Evolutionary conservation across 2,329 filamentous ascomycete species (phyloP).

Genomic region (Sporothrix dimorphospora): DNA sequence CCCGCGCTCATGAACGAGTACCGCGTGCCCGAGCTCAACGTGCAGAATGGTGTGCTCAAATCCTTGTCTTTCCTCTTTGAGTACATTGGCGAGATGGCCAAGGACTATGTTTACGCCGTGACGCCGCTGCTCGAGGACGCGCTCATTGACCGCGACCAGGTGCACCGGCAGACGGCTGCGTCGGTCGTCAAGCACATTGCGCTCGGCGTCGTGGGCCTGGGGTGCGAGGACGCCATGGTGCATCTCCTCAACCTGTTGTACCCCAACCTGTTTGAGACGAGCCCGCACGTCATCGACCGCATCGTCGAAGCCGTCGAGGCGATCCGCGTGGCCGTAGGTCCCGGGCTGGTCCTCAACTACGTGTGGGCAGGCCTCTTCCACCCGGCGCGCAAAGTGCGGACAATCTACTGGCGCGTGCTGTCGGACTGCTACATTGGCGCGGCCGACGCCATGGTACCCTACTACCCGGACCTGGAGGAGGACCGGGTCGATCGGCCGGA

Average conservation of each 20-base stretch:
- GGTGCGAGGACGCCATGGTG: constrained; percentile 97
- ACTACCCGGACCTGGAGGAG: constrained; percentile 86
- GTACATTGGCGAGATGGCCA: constrained; percentile 99
- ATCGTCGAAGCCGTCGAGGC: constrained; percentile 98
- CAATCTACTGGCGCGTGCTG: constrained; percentile 94
- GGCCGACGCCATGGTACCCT: constrained; percentile 93
- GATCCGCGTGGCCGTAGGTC: constrained; percentile 89
- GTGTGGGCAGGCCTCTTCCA: constrained; percentile 98
- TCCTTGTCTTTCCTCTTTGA: constrained; percentile 96
- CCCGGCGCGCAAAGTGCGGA: constrained; percentile 89
- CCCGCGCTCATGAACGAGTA: constrained; percentile 99
- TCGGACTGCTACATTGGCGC: constrained; percentile 95
- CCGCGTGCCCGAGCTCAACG: constrained; percentile 95
- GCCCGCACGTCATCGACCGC: constrained; percentile 95
- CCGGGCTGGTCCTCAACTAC: constrained; percentile 94
- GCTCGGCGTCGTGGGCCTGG: constrained; percentile 93
- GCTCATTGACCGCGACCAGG: constrained; percentile 95
- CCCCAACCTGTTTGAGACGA: constrained; percentile 97
- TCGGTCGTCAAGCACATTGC: constrained; percentile 98
- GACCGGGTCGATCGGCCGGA: constrained; percentile 79
- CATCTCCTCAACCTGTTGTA: constrained; percentile 95
- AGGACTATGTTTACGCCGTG: constrained; percentile 98
- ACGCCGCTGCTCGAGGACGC: constrained; percentile 95
- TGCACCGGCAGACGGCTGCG: constrained; percentile 94
- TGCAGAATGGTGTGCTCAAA: constrained; percentile 98